Base-by-base conservation (phyloP, 2,329 filamentous ascomycete species). In the Meredithiella fracta region DNA sequence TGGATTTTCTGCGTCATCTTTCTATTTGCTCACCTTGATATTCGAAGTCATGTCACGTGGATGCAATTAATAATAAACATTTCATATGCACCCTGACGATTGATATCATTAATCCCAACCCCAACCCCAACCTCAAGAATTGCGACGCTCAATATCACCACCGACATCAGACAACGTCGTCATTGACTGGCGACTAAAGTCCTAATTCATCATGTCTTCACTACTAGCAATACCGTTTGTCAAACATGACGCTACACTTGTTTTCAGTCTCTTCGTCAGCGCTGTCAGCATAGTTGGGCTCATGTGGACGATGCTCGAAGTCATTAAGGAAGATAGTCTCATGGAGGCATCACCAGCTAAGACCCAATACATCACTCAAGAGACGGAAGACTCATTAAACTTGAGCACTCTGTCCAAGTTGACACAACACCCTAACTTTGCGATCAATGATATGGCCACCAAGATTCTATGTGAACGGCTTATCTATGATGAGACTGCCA, bases 341-440 rank as follows among this genome's bases (percentile, higher is more conserved):
- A 78, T 92, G 63, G 79, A 79, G 59, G 76, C 79, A 37, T 65
- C 72, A 38, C 77, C 80, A 59, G 80, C 80, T 37, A 82, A 83
- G 65, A 78, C 83, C 53, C 78, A 83, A 61, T 85, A 86, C 65
- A 85, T 87, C 60, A 85, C 80, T 14, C 82, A 88, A 65, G 80
- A 84, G 23, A 86, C 83, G 1, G 84, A 89, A 63, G 83, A 88
- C 64, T 77, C 83, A 1, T 72, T 89, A 44, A 77, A 80, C 58
- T 64, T 80, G 9, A 72, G 75, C 44, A 89, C 85, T 0, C 71
- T 90, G 8, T 72, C 80, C 53, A 83, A 79, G 60, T 73, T 90
- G 3, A 70, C 85, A 11, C 72, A 76, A 53, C 85, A 85, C 65
- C 83, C 83, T 59, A 91, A 82, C 66, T 82, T 79, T 63, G 77